phyloP scores from a whole-genome alignment of 768 basidiomycete species.

The Lactarius deliciosus region DNA sequence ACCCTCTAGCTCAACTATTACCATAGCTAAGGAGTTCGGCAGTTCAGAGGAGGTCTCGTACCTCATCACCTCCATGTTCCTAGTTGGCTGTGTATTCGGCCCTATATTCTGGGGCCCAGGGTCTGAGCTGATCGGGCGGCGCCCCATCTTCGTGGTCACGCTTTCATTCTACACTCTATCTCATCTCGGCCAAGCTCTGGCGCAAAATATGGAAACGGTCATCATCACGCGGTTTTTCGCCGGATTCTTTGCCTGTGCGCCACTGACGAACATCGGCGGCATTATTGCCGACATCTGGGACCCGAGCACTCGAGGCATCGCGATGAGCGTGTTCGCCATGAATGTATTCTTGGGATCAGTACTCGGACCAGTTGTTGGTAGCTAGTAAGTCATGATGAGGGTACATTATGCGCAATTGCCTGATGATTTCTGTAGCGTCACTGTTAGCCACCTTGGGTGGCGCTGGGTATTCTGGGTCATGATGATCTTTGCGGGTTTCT shows the following conservation, averaged over 20 bases:
- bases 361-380: slow-evolving; percentile 31
- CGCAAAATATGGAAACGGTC: slow-evolving; percentile 24
- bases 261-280: slow-evolving; percentile 28
- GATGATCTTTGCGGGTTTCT: slow-evolving; percentile 30
- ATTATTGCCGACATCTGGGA: slow-evolving; percentile 33
- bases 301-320: slow-evolving; percentile 27
- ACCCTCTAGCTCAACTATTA: slow-evolving; percentile 20
- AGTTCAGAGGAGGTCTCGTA: slow-evolving; percentile 28
- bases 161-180: slow-evolving; percentile 3
- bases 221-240: slow-evolving; percentile 31
- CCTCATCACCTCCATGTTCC: slow-evolving; percentile 27
- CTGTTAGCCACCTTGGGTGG: slow-evolving; percentile 26
- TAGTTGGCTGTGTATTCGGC: slow-evolving; percentile 29
- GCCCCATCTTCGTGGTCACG: slow-evolving; percentile 6
- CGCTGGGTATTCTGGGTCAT: slow-evolving; percentile 34
- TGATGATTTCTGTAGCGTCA: slow-evolving; percentile 5
- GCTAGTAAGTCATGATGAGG: slow-evolving; percentile 17
- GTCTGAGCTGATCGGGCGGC: slow-evolving; percentile 25
- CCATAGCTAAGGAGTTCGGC: slow-evolving; percentile 27
- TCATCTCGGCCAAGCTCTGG: slow-evolving; percentile 15
- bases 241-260: slow-evolving; percentile 30
- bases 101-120: slow-evolving; percentile 30
- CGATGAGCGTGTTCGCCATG: slow-evolving; percentile 28
- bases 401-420: too few relatives aligned
- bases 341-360: slow-evolving; percentile 31